Percentiles rank a stretch among this genome's conserved stretches.
Evolutionary conservation across 805 yeast genomes (phyloP).

Genomic region (Yamadazyma olivae): DNA sequence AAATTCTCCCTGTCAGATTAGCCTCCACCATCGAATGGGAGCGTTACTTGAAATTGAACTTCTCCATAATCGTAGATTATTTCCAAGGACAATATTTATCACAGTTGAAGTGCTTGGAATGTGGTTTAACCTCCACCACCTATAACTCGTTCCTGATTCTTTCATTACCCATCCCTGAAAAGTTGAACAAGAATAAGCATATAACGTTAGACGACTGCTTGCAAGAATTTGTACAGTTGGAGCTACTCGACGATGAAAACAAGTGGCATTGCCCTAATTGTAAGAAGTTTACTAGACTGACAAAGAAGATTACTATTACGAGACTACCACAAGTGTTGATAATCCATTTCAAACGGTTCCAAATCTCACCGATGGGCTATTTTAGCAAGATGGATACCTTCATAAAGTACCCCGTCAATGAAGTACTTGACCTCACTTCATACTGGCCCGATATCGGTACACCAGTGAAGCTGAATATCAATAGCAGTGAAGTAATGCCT

Average conservation of each 20-base stretch:
- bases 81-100: constrained; percentile 90
- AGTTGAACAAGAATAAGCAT: constrained; percentile 20
- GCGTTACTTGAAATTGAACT: constrained; percentile 72
- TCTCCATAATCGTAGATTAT: constrained; percentile 73
- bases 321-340: constrained; percentile 76
- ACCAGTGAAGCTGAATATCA: constrained; percentile 13
- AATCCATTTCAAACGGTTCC: constrained; percentile 83
- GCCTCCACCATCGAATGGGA: constrained; percentile 95
- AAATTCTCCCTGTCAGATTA: constrained; percentile 66
- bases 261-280: constrained; percentile 85
- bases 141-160: constrained; percentile 79
- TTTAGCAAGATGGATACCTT: constrained; percentile 61
- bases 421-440: constrained; percentile 55
- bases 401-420: constrained; percentile 62
- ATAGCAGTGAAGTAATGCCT: constrained; percentile 18
- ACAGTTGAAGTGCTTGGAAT: constrained; percentile 68
- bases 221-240: constrained; percentile 72
- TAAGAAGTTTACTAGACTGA: constrained; percentile 56
- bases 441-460: constrained; percentile 66
- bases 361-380: constrained; percentile 41
- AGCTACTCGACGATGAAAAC: constrained; percentile 71
- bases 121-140: constrained; percentile 78
- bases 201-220: constrained; percentile 61
- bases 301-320: constrained; percentile 70
- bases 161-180: constrained; percentile 73